Percentiles rank a stretch among this genome's conserved stretches.
These are phyloP conservation scores for Darksidea phi DNA, from an alignment of 495 filamentous ascomycete species.

Conservation along the genomic window DNA sequence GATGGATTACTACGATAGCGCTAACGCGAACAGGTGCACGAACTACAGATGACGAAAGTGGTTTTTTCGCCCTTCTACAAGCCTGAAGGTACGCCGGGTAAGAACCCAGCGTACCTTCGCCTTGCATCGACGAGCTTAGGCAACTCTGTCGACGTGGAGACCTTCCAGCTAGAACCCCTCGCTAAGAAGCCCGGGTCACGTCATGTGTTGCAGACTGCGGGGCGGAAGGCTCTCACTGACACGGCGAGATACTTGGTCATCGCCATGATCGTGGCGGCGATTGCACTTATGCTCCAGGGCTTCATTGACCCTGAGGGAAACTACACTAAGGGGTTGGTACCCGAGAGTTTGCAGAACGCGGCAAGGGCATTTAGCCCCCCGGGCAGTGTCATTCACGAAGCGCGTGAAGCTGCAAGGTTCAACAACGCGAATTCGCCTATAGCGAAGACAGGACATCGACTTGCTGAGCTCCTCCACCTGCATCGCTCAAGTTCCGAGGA, in stretches of 20 bases:
- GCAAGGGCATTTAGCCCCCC: slow-evolving; percentile 34
- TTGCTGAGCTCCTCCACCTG: slow-evolving; percentile 31
- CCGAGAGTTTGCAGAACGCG: slow-evolving; percentile 40
- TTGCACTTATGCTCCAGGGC: slow-evolving; percentile 63
- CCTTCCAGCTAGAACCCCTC: slow-evolving; percentile 64
- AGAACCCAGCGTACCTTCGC: slow-evolving; percentile 56
- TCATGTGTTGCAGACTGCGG: slow-evolving; percentile 65
- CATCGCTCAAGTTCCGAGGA: slow-evolving; percentile 2
- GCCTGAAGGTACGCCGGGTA: slow-evolving; percentile 43
- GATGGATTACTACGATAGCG: neutral
- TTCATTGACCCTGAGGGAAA: slow-evolving; percentile 64
- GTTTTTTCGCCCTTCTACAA: slow-evolving; percentile 71
- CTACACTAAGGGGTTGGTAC: slow-evolving; percentile 57
- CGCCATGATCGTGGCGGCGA: slow-evolving; percentile 51
- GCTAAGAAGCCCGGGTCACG: slow-evolving; percentile 53
- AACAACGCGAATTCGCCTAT: slow-evolving; percentile 14
- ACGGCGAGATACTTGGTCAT: slow-evolving; percentile 51
- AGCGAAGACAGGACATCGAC: slow-evolving; percentile 15
- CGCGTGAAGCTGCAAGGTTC: slow-evolving; percentile 18
- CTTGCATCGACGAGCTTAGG: slow-evolving; percentile 83
- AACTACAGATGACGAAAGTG: slow-evolving; percentile 67
- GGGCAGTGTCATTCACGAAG: slow-evolving; percentile 6
- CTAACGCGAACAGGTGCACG: neutral
- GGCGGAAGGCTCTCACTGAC: slow-evolving; percentile 50
- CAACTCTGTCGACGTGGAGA: slow-evolving; percentile 82